These are phyloP conservation scores for Spinellus fusiger DNA, from an alignment of 192 early-diverging fungal genomes.

Conservation along the genomic window DNA sequence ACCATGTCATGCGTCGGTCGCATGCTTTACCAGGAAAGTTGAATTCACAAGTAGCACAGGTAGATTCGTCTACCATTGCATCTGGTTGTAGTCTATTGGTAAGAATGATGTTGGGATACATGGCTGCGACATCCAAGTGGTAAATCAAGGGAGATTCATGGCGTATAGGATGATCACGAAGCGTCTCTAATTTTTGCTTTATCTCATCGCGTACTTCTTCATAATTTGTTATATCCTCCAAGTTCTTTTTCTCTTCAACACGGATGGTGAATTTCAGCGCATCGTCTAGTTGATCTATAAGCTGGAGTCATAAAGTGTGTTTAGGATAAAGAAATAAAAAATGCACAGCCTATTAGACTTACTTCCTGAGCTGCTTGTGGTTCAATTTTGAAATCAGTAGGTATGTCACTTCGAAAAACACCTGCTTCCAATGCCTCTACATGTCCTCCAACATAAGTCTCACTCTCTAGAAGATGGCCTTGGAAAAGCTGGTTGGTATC, in stretches of 20 bases:
- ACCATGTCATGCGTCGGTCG: constrained; percentile 93
- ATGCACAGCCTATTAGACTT: not conserved
- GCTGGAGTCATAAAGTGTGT: constrained; percentile 26
- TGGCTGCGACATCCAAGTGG: constrained; percentile 99
- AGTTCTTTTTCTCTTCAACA: constrained; percentile 67
- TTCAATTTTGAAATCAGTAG: constrained; percentile 75
- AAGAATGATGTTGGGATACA: constrained; percentile 99
- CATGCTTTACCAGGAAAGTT: constrained; percentile 83
- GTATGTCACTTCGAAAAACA: constrained; percentile 91
- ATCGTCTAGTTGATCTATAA: constrained; percentile 89
- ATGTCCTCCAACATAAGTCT: constrained; percentile 98
- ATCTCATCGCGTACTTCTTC: constrained; percentile 77
- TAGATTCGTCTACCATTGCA: constrained; percentile 84
- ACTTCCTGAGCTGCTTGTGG: constrained; percentile 71
- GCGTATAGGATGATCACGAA: constrained; percentile 80
- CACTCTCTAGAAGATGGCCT: constrained; percentile 84
- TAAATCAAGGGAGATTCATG: constrained; percentile 84
- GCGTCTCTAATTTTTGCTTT: constrained; percentile 50
- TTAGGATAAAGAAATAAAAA: not conserved
- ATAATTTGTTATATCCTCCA: constrained; percentile 84
- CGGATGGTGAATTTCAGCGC: constrained; percentile 86
- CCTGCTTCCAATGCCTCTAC: constrained; percentile 99
- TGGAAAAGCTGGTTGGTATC: constrained; percentile 74
- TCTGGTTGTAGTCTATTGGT: constrained; percentile 98
- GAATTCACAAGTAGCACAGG: constrained; percentile 89